Base-by-base conservation (phyloP, 2,329 filamentous ascomycete genomes). In the Endoconidiophora laricicola region DNA sequence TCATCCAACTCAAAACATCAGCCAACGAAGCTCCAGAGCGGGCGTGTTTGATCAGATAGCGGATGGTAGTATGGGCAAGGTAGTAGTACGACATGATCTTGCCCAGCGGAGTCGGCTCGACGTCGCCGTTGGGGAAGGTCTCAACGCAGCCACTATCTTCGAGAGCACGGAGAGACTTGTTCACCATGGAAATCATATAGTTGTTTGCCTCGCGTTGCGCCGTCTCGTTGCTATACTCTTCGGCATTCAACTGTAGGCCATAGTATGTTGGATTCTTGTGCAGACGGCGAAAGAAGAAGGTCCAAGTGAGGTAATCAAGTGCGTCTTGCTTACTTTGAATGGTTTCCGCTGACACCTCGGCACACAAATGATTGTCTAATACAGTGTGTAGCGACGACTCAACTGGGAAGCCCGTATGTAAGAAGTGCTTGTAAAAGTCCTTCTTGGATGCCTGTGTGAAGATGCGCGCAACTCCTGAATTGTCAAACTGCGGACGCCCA, bases 31-130 rank as follows among this genome's bases (percentile, higher is more conserved):
- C 86, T 16, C 79, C 68, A 0, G 79, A 74, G 59, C 84, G 90
- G 22, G 83, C 85, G 56, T 90, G 75, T 44, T 77, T 73, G 55
- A 84, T 78, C 5, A 98, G 75, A 58, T 86, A 81, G 1, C 91
- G 84, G 58, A 98, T 87, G 0, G 91, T 98, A 65, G 84, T 84
- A 68, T 98, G 91, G 0, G 88, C 93, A 44, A 91, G 79, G 61
- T 98, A 98, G 72, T 98, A 98, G 71, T 96, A 98, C 63, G 85
- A 94, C 86, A 96, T 95, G 60, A 98, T 96, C 69, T 94, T 95
- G 59, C 91, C 91, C 5, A 96, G 74, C 0, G 90, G 81, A 0
- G 91, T 96, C 0, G 90, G 71, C 57, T 94, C 84, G 24, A 98
- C 80, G 57, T 94, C 83, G 41, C 90, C 90, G 56, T 91, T 94